Percentiles rank a stretch among this genome's conserved stretches.
phyloP scores from a whole-genome alignment of 805 yeast species.

The Candida anglica region DNA sequence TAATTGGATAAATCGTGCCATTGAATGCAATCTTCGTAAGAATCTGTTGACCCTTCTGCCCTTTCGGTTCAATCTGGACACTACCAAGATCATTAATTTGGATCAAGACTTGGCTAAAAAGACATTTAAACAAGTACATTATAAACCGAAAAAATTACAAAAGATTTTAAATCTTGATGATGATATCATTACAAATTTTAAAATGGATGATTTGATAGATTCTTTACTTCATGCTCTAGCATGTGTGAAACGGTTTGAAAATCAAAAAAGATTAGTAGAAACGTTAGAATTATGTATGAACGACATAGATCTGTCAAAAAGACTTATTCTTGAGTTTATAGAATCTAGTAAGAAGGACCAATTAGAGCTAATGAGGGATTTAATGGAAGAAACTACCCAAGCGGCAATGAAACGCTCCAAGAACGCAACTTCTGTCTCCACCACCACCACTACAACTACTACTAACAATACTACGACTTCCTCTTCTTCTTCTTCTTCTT shows the following conservation, averaged over 20 bases:
- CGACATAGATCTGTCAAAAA: conserved; percentile 7
- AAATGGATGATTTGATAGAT: conserved; percentile 40
- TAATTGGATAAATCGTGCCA: conserved; percentile 1
- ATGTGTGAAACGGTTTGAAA: conserved; percentile 15
- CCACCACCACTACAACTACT: too few relatives aligned
- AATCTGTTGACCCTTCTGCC: background rate
- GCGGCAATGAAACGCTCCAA: conserved; percentile 7
- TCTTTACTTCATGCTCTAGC: conserved; percentile 31
- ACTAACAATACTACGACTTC: too few relatives aligned
- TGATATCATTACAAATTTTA: conserved; percentile 11
- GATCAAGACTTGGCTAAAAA: conserved; percentile 3
- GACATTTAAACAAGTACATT: background rate
- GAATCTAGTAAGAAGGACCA: conserved; percentile 15
- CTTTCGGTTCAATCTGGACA: background rate
- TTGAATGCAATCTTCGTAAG: background rate
- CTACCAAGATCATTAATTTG: conserved; percentile 1
- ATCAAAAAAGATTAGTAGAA: conserved; percentile 13
- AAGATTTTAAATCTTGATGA: conserved; percentile 6
- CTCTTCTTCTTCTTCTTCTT: too few relatives aligned
- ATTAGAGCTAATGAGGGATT: conserved; percentile 10
- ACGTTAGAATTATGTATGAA: conserved; percentile 11
- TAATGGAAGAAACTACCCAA: conserved; percentile 10
- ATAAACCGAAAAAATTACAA: conserved; percentile 1
- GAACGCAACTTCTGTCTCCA: too few relatives aligned
- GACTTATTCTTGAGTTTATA: conserved; percentile 19